Conservation (phyloP, 1,284 basidiomycete species). For the Polyporus tsugae region DNA sequence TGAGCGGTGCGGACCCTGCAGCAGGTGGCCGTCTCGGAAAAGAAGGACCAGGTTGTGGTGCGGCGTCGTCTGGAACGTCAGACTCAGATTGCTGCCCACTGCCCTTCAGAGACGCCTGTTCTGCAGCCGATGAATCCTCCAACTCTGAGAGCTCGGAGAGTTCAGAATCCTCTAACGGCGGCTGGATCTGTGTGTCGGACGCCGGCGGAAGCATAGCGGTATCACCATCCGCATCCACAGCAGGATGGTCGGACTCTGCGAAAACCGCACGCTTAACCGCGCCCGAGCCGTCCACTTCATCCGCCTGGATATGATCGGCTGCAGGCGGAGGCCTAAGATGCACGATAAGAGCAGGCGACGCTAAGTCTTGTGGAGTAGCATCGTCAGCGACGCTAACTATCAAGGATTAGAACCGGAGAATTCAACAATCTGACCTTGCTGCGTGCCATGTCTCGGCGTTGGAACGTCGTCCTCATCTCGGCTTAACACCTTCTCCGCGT, state of each 20-base stretch:
- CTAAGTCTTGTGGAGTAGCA: neutral
- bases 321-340: too few species aligned
- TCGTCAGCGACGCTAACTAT: neutral
- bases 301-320: neutral
- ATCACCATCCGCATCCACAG: neutral
- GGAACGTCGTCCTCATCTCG: neutral
- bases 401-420: too few species aligned
- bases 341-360: neutral
- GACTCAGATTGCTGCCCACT: neutral
- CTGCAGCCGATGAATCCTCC: neutral
- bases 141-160: constrained; percentile 8
- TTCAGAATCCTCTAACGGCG: constrained; percentile 4
- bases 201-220: neutral
- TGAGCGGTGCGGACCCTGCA: constrained; percentile 14
- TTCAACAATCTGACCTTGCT: neutral
- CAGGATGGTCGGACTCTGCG: neutral
- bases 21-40: neutral
- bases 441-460: neutral
- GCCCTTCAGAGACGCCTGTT: neutral
- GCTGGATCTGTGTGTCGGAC: neutral
- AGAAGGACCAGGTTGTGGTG: neutral
- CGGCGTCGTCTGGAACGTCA: neutral
- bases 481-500: neutral
- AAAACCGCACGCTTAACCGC: neutral
- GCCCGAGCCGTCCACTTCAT: neutral